Conservation (phyloP, 129 eudicot genomes). For the Ambrosia artemisiifolia region DNA sequence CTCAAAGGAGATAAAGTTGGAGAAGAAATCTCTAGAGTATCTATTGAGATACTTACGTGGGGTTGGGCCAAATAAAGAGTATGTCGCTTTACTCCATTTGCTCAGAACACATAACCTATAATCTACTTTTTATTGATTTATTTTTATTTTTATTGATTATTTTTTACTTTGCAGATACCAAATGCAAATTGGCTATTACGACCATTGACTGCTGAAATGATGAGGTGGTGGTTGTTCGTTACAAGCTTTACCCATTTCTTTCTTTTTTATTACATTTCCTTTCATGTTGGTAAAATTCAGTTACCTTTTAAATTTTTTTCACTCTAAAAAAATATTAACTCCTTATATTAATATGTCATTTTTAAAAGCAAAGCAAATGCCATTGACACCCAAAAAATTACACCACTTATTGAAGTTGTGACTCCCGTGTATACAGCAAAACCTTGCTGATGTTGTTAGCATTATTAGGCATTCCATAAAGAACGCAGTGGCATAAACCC, state of each 20-base stretch:
- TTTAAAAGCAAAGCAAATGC: slow-evolving; percentile 82
- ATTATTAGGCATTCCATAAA: slow-evolving; percentile 64
- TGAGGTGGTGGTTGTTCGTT: slow-evolving; percentile 45
- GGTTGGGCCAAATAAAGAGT: slow-evolving; percentile 92
- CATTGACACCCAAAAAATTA: slow-evolving; percentile 62
- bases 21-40: slow-evolving; percentile 74
- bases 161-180: slow-evolving; percentile 59
- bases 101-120: neutral
- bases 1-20: slow-evolving; percentile 81
- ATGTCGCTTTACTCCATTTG: slow-evolving; percentile 20
- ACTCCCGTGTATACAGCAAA: slow-evolving; percentile 63
- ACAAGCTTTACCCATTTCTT: neutral
- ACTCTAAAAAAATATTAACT: slow-evolving; percentile 16
- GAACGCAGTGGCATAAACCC: slow-evolving; percentile 60
- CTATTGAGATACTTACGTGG: slow-evolving; percentile 75
- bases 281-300: slow-evolving; percentile 54
- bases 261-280: neutral
- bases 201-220: slow-evolving; percentile 81
- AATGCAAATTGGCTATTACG: slow-evolving; percentile 99
- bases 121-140: too few relatives aligned
- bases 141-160: too few relatives aligned
- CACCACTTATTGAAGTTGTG: slow-evolving; percentile 50
- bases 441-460: slow-evolving; percentile 61
- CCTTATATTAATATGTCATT: neutral
- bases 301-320: neutral